Percentiles rank a stretch among this genome's conserved stretches.
Conservation (phyloP, 2,329 filamentous ascomycete genomes). For the Grosmannia serpens region DNA sequence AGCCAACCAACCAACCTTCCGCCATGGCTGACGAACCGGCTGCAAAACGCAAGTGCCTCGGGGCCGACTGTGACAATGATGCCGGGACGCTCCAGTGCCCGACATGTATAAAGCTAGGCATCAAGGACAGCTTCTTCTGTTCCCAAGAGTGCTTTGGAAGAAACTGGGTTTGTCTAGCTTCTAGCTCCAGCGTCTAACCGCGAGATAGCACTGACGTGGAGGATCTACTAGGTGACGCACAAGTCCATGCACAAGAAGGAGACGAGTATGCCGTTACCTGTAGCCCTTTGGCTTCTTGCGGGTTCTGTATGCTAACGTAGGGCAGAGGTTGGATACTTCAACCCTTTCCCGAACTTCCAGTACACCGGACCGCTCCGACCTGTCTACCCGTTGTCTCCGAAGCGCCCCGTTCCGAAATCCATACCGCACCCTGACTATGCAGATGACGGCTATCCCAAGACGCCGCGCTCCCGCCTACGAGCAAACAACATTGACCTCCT, state of each 20-base stretch:
- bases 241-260: conserved; percentile 77
- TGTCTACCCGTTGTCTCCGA: conserved; percentile 71
- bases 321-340: conserved; percentile 80
- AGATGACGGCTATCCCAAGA: conserved; percentile 62
- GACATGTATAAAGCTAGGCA: conserved; percentile 81
- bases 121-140: conserved; percentile 89
- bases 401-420: conserved; percentile 61
- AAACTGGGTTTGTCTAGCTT: conserved; percentile 62
- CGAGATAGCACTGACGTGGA: not conserved
- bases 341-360: conserved; percentile 80
- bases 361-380: conserved; percentile 76
- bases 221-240: conserved; percentile 55
- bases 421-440: conserved; percentile 85
- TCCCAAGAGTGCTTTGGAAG: conserved; percentile 98
- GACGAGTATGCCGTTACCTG: conserved; percentile 54
- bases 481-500: conserved; percentile 76
- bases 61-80: conserved; percentile 75
- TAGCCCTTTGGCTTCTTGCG: conserved; percentile 46
- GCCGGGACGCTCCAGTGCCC: conserved; percentile 84
- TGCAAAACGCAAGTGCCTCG: conserved; percentile 60
- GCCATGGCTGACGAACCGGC: conserved; percentile 37
- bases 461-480: conserved; percentile 48
- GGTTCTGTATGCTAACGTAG: conserved; percentile 47
- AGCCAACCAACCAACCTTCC: too few relatives aligned
- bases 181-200: not conserved